These are phyloP conservation scores for Yarrowia sp. DNA, from an alignment of 805 yeast species.

Conservation along the genomic window DNA sequence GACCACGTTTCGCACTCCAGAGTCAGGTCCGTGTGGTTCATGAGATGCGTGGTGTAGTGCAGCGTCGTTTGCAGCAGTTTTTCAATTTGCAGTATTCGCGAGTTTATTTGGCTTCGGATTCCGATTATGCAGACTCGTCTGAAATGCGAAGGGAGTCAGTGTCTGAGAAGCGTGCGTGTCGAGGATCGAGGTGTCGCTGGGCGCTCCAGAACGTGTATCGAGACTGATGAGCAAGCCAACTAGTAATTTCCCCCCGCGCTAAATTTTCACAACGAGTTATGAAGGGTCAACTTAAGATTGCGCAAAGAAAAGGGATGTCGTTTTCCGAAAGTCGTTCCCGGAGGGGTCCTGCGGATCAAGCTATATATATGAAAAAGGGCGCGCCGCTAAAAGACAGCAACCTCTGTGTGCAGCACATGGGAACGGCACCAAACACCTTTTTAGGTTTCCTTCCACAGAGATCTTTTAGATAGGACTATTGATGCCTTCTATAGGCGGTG, in stretches of 20 bases:
- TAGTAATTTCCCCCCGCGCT: conserved; percentile 4
- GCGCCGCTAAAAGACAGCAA: neutral
- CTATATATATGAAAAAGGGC: conserved; percentile 6
- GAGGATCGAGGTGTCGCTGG: too few species aligned
- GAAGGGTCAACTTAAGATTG: conserved; percentile 1
- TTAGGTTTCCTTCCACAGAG: neutral
- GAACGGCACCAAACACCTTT: conserved; percentile 2
- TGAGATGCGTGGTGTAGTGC: neutral
- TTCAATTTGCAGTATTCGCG: conserved; percentile 10
- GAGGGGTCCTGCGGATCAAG: neutral
- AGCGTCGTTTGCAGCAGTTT: neutral
- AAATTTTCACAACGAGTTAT: neutral
- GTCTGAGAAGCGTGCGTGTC: neutral
- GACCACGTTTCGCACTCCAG: conserved; percentile 20
- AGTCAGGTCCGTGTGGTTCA: neutral
- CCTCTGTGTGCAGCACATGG: conserved; percentile 15
- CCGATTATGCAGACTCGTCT: conserved; percentile 13
- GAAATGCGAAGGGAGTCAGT: too few species aligned
- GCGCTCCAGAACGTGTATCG: neutral
- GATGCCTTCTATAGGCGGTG: neutral
- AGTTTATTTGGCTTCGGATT: neutral
- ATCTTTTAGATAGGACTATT: conserved; percentile 8
- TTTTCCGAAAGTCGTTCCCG: neutral
- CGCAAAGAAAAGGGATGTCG: neutral
- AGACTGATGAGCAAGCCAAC: neutral